Percentiles rank a stretch among this genome's conserved stretches.
These are phyloP conservation scores for Eimeria zaria DNA, from an alignment of 169 alveolate species.

Conservation along the genomic window DNA sequence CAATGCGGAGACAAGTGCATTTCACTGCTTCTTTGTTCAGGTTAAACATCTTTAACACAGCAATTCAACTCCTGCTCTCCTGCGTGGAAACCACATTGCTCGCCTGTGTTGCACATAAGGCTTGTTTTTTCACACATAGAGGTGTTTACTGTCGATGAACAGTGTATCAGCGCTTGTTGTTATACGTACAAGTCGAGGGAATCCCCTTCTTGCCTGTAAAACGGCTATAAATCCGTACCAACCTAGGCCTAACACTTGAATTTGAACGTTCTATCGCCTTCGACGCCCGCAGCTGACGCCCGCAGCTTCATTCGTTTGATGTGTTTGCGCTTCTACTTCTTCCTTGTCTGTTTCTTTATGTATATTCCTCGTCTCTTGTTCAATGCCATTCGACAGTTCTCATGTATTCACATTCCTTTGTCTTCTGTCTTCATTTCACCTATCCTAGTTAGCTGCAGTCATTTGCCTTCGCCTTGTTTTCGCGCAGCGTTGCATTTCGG, in stretches of 20 bases:
- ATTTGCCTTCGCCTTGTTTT: not conserved
- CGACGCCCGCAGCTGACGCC: no score
- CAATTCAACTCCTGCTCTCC: not conserved
- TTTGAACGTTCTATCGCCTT: no score
- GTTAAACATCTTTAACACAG: not conserved
- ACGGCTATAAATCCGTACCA: no score
- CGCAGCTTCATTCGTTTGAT: not conserved
- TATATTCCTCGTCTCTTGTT: not conserved
- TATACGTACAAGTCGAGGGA: no score
- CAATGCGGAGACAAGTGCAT: not conserved
- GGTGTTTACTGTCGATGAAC: no score
- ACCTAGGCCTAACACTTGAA: no score
- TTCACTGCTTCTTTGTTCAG: not conserved
- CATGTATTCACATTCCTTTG: not conserved
- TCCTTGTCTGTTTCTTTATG: not conserved
- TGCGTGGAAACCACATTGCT: no score
- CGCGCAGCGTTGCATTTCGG: conserved; percentile 73
- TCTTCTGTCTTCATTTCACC: not conserved
- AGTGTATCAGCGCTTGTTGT: no score
- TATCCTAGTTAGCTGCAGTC: not conserved
- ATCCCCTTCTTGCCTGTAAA: no score
- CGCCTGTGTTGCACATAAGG: no score
- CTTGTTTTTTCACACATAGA: no score
- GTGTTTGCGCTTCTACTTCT: not conserved
- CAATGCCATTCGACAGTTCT: not conserved